Base-by-base conservation (phyloP, 495 filamentous ascomycete genomes). In the Penicillium subrubescens region DNA sequence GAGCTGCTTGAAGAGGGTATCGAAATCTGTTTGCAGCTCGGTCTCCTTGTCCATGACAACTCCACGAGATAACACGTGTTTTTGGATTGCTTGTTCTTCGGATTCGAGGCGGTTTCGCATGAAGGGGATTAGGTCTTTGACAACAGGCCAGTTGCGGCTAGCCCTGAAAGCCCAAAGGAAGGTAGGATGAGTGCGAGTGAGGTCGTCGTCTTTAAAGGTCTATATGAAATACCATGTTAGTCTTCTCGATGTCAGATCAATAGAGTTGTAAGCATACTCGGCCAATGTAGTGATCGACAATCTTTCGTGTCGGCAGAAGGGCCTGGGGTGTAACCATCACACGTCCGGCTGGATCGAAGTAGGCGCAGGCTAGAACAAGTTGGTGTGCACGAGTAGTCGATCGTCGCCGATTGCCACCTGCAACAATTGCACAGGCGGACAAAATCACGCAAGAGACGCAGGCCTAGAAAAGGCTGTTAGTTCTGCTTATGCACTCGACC, bases 91-190 rank as follows among this genome's bases (percentile, higher is more conserved):
- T 19, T 31, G 56, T 25, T 74, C 64, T 27, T 81, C 75, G 60
- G 72, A 71, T 44, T 81, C 77, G 17, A 91, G 79, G 46, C 88
- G 87, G 34, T 77, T 79, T 60, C 75, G 76, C 90, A 96, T 96
- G 27, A 84, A 84, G 14, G 87, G 85, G 35, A 96, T 78, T 12
- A 94, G 79, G 31, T 87, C 83, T 54, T 81, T 82, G 21, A 97
- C 80, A 25, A 84, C 81, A 8, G 74, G 70, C 93, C 93, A 97
- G 72, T 92, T 86, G 25, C 88, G 84, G 39, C 89, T 90, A 14
- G 91, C 90, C 60, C 90, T 85, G 71, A 91, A 96, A 52, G 93
- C 85, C 93, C 93, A 97, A 33, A 93, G 87, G 73, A 95, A 97
- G 12, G 92, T 87, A 3, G 90, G 87, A 70, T 97, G 92, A 15